Evolutionary conservation across 208 protist species (phyloP), one percentile per base, ranked within the genome.

Genomic region (Naegleria fowleri): DNA sequence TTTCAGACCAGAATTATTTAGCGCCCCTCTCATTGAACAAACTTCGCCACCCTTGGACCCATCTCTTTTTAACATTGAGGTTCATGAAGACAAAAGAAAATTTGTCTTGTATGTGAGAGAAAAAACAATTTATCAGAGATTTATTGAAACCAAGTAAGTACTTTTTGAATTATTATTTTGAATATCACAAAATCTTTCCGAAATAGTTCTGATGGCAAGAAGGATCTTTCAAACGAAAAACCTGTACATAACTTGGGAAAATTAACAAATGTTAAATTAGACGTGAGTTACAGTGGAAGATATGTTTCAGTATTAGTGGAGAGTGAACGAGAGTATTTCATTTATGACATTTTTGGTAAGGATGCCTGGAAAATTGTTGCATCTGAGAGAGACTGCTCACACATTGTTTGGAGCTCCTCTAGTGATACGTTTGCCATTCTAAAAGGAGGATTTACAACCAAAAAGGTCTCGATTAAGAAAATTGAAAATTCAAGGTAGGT

Each of bases 51-150:
- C 67, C 5, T 36, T 79, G 6, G 67, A 79, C n/a, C 29, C 67
- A 79, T 36, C 19, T 25, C 6, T 79, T 79, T 79, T n/a, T 36
- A 15, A 67, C 11, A 29, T 15, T 67, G 22, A 29, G 11, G 22
- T 29, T 29, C 19, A 4, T 67, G 25, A 79, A 79, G 67, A 79
- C 7, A 79, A 79, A 33, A 79, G 25, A 36, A 79, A 36, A 79
- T 79, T 36, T 79, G 13, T 25, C n/a, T 36, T 79, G n/a, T 79
- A 79, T 79, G 67, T 79, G n/a, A 79, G 67, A 79, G 67, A 79
- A 33, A 79, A 79, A n/a, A 79, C 19, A 11, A 33, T 79, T 36
- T 79, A 79, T 79, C 67, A 79, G n/a, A 79, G 67, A 79, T 79
- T 36, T 79, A n/a, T 79, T 36, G 29, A 36, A 79, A 79, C 67